Evolutionary conservation across 306 rosid species (phyloP).

Genomic region (Boehmeria nivea): DNA sequence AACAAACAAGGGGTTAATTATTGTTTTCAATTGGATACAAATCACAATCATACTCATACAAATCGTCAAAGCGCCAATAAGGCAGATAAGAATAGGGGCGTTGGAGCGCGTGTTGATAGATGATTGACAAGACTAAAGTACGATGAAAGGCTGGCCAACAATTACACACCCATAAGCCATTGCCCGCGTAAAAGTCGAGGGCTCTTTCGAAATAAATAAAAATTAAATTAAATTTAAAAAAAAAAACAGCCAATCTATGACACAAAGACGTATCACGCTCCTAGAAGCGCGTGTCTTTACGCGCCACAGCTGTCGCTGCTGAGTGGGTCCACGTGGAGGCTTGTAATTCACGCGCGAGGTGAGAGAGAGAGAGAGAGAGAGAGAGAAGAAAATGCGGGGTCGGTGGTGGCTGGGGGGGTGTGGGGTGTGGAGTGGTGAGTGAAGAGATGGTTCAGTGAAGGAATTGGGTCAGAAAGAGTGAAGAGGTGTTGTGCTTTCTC

Average conservation of each 20-base stretch:
- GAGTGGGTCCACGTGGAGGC: neutral
- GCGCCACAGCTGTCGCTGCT: neutral
- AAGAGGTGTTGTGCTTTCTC: neutral
- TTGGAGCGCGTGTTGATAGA: conserved; percentile 50
- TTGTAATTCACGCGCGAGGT: neutral
- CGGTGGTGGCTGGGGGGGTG: too few relatives aligned
- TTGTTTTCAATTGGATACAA: too few relatives aligned
- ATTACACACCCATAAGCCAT: too few relatives aligned
- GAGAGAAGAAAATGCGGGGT: neutral
- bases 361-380: neutral
- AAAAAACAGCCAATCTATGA: too few relatives aligned
- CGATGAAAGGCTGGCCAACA: conserved; percentile 54
- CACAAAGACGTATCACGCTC: conserved; percentile 8
- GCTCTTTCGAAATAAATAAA: conserved; percentile 24
- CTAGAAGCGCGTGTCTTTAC: neutral
- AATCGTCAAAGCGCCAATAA: neutral
- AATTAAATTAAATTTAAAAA: conserved; percentile 2
- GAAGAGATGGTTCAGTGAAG: conserved; percentile 4
- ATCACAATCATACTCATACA: too few relatives aligned
- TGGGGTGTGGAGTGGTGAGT: too few relatives aligned
- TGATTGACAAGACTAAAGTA: conserved; percentile 65
- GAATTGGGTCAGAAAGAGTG: neutral
- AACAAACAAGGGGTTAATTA: too few relatives aligned
- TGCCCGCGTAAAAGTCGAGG: conserved; percentile 72
- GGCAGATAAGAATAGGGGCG: neutral